Conservation (phyloP, 192 early-diverging fungal species). For the Entomortierella parvispora region DNA sequence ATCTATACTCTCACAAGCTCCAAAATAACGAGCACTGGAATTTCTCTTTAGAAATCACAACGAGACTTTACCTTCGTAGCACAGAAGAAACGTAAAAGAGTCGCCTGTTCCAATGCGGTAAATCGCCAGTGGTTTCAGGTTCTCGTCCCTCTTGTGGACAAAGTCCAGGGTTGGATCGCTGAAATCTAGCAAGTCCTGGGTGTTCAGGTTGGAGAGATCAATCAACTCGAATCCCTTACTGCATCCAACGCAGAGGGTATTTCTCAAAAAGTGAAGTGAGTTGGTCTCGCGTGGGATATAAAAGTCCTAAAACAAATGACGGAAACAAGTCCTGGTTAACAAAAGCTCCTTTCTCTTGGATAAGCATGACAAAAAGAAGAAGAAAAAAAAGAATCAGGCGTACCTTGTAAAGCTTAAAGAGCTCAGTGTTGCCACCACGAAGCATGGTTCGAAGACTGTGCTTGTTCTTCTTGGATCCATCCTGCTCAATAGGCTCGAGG, state of each 20-base stretch:
- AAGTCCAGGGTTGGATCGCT: constrained; percentile 81
- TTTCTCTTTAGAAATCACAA: background rate
- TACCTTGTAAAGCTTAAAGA: constrained; percentile 69
- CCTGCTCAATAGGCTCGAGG: constrained; percentile 56
- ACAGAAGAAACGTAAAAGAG: constrained; percentile 75
- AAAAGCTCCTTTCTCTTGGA: no score
- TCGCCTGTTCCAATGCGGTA: constrained; percentile 81
- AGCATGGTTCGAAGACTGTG: constrained; percentile 37
- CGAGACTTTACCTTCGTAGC: constrained; percentile 85
- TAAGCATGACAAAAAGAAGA: background rate
- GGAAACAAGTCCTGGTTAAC: background rate
- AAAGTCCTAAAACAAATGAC: constrained; percentile 79
- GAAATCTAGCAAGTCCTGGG: constrained; percentile 89
- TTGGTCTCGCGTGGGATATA: constrained; percentile 93
- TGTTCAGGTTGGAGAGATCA: constrained; percentile 83
- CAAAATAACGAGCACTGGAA: constrained; percentile 4
- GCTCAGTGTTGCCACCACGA: constrained; percentile 44
- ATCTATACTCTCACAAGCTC: no score
- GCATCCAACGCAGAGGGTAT: constrained; percentile 90
- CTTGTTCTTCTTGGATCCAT: constrained; percentile 49
- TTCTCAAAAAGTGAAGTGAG: constrained; percentile 87
- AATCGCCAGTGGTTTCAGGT: constrained; percentile 81
- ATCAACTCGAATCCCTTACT: constrained; percentile 95
- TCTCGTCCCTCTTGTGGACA: constrained; percentile 79
- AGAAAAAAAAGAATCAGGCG: background rate